phyloP scores from a whole-genome alignment of 2,329 filamentous ascomycete species.

The Clonostachys sp. region DNA sequence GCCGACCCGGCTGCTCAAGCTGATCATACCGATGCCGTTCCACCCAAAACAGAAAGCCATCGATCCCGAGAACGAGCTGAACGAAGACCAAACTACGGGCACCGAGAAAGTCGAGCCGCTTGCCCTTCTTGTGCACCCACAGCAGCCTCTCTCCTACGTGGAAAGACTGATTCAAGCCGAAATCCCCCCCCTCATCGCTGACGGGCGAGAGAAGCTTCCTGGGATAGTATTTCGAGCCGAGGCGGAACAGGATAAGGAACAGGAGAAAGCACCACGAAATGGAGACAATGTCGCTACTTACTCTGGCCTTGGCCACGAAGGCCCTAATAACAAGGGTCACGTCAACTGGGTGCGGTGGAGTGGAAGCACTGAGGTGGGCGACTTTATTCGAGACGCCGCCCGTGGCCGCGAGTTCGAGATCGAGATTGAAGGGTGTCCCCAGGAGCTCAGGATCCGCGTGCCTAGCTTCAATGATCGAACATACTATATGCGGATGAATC shows the following conservation, averaged over 20 bases:
- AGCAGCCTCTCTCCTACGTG: constrained; percentile 87
- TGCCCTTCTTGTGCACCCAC: constrained; percentile 80
- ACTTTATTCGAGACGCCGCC: constrained; percentile 89
- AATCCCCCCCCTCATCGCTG: constrained; percentile 63
- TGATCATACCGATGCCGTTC: constrained; percentile 67
- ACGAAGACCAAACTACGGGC: constrained; percentile 22
- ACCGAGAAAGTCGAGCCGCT: constrained; percentile 65
- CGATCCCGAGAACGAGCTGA: constrained; percentile 31
- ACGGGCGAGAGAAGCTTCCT: constrained; percentile 65
- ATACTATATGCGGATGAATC: constrained; percentile 73
- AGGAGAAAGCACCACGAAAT: constrained; percentile 15
- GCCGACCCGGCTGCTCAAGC: constrained; percentile 73
- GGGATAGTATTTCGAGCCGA: constrained; percentile 77
- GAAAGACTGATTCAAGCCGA: constrained; percentile 87
- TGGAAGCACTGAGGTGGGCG: constrained; percentile 82
- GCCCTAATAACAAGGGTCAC: constrained; percentile 33
- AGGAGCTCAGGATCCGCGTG: constrained; percentile 72
- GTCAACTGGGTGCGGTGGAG: constrained; percentile 78
- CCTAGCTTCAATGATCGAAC: constrained; percentile 90
- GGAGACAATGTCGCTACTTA: constrained; percentile 59
- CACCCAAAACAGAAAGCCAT: constrained; percentile 30
- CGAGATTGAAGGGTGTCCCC: constrained; percentile 63
- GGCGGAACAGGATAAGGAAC: constrained; percentile 54
- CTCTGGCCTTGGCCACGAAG: constrained; percentile 64
- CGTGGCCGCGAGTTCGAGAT: constrained; percentile 81